These are phyloP conservation scores for Alternaria incomplexa DNA, from an alignment of 2,329 filamentous ascomycete species.

Conservation along the genomic window DNA sequence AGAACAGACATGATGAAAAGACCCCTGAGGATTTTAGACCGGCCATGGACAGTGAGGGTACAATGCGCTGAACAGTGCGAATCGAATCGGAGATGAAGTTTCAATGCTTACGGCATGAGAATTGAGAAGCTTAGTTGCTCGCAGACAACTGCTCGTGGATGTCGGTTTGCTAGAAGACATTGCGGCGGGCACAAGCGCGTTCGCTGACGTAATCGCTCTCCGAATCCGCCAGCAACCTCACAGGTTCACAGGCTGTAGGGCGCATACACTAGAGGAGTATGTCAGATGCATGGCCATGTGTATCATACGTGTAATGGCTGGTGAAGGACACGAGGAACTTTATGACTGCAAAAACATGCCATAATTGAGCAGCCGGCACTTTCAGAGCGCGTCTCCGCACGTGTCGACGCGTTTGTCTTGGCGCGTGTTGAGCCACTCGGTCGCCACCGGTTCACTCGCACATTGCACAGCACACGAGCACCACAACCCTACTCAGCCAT, in stretches of 20 bases:
- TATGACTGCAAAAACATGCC: background rate
- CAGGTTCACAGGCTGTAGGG: no score
- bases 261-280: background rate
- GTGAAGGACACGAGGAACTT: background rate
- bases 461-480: background rate
- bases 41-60: background rate
- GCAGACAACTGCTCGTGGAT: background rate
- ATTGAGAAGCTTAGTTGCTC: background rate
- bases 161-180: background rate
- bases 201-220: background rate
- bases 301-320: background rate
- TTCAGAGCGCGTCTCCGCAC: background rate
- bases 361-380: background rate
- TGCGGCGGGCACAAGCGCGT: background rate
- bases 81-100: background rate
- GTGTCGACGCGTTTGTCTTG: conserved; percentile 16
- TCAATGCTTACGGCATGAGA: background rate
- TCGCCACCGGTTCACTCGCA: conserved; percentile 1
- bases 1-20: background rate
- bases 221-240: background rate
- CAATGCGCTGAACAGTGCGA: background rate
- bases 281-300: background rate
- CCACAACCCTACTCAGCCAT: background rate
- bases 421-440: background rate
- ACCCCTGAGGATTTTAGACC: background rate